Evolutionary conservation across 306 rosid species (phyloP).

Genomic region (Corylus avellana): DNA sequence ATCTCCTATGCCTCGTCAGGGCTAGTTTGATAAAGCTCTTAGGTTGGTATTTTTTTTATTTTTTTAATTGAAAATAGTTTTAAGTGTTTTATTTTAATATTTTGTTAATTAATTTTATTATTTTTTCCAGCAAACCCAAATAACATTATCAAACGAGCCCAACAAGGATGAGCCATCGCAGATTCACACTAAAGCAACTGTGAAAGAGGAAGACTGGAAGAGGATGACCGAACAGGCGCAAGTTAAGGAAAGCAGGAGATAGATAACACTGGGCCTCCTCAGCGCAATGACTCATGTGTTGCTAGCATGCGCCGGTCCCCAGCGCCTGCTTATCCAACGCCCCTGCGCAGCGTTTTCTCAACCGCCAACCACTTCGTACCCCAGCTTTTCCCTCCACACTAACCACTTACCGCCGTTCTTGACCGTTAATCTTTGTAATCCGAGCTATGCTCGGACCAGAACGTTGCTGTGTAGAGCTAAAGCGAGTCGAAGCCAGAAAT

Average conservation of each 20-base stretch:
- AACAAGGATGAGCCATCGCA: too few species aligned
- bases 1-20: too few species aligned
- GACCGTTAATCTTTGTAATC: constrained; percentile 8
- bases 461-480: constrained; percentile 23
- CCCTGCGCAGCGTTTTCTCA: constrained; percentile 34
- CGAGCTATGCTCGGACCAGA: constrained; percentile 7
- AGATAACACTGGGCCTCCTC: background rate
- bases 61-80: too few species aligned
- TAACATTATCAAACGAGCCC: too few species aligned
- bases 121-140: too few species aligned
- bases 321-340: constrained; percentile 47
- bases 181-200: background rate
- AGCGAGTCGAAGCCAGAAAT: constrained; percentile 23
- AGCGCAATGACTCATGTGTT: background rate
- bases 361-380: constrained; percentile 25
- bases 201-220: background rate
- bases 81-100: too few species aligned
- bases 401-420: constrained; percentile 29
- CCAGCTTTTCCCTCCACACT: constrained; percentile 24
- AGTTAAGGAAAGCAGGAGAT: background rate
- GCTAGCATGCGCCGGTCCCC: background rate
- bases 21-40: too few species aligned
- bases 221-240: background rate
- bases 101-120: too few species aligned
- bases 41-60: too few species aligned